Base-by-base conservation (phyloP, 208 protist genomes). In the Trypanosoma rangeli region DNA sequence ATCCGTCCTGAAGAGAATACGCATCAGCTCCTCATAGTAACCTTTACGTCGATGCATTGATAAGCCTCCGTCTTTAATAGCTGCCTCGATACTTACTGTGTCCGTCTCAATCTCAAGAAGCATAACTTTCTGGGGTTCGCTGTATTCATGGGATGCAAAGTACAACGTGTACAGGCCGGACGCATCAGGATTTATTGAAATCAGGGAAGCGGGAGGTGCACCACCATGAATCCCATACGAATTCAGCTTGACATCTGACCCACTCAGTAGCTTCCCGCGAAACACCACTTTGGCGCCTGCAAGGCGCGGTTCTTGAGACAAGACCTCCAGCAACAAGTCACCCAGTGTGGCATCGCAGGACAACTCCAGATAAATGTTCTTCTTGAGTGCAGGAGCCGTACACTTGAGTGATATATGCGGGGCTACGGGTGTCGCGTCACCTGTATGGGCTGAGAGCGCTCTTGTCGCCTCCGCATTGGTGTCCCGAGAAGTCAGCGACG, bases 21-120 rank as follows among this genome's bases (percentile, higher is more conserved):
- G 85, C 90, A 95, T 95, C 2, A 95, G 76, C 63, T 86, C 78
- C 60, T 95, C 90, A 57, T 95, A 93, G 61, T 88, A 90, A 28
- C 87, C 87, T 37, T 86, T 86, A 18, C 80, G 71, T 64, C 87
- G 68, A 44, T 80, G 37, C 3, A 79, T 73, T 8, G 83, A 78
- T 29, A 84, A 56, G 0, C 60, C 58, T 7, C 29, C 29, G 0
- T 63, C 48, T 46, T 78, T 60, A n/a, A 83, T 33, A 4, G 33
- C 29, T 15, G 79, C 60, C 44, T 68, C 78, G 22, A 95, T 85
- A n/a, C 26, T 24, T 3, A 42, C 52, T 3, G 84, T 66, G 46
- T 86, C 82, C 39, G 78, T 55, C 54, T 93, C 83, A 56, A 95
- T 78, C 70, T 93, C 86, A 1, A 86, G 61, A 37, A 95, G 67